Conservation (phyloP, 108 stramenopile species). For the Hondaea fermentalgiana region DNA sequence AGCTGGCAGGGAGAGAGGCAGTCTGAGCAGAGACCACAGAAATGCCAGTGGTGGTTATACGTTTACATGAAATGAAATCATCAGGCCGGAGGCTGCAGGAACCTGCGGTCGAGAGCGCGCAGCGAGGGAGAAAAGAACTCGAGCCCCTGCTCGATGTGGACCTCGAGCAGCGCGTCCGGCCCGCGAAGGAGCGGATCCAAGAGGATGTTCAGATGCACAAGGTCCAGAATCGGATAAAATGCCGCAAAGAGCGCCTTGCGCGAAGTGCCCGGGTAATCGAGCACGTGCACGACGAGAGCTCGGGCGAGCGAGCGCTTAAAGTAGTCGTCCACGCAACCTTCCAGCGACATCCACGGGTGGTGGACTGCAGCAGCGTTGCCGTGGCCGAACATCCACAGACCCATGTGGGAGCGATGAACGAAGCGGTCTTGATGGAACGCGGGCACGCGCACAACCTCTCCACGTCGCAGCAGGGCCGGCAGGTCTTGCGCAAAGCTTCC, state of each 20-base stretch:
- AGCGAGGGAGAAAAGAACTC: not conserved
- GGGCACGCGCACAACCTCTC: not conserved
- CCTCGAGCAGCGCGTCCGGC: not conserved
- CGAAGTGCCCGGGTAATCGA: not conserved
- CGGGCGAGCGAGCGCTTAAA: not conserved
- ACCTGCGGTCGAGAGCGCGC: not conserved
- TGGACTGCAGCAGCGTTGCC: too few relatives aligned
- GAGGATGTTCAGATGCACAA: not conserved
- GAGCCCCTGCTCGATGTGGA: not conserved
- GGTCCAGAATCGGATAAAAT: not conserved
- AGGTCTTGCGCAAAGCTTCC: not conserved
- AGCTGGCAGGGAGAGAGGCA: too few relatives aligned
- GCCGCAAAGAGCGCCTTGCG: not conserved
- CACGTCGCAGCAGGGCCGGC: too few relatives aligned
- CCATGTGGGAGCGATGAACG: not conserved
- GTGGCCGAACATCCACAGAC: not conserved
- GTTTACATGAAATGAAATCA: too few relatives aligned
- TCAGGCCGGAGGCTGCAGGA: not conserved
- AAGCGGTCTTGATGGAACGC: not conserved
- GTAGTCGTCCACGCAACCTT: not conserved
- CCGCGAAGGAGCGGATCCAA: not conserved
- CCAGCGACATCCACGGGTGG: not conserved
- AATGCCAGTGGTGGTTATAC: too few relatives aligned
- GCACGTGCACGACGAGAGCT: not conserved
- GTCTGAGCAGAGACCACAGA: too few relatives aligned